These are phyloP conservation scores for Cardamine occulta DNA, from an alignment of 345 rosid species.

Conservation along the genomic window DNA sequence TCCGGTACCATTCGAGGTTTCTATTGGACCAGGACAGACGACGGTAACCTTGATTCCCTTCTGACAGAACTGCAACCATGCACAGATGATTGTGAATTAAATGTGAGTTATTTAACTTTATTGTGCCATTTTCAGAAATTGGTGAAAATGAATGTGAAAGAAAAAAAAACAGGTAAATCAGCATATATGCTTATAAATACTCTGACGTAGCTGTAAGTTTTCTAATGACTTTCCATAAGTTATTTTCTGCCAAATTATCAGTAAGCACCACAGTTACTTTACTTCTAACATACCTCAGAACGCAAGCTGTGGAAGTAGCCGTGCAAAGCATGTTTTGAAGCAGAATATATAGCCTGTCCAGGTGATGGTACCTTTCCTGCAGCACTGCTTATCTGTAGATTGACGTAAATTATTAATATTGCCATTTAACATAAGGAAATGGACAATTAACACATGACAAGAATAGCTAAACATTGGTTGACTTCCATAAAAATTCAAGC, in stretches of 20 bases:
- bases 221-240: background rate
- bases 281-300: slow-evolving; percentile 73
- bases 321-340: slow-evolving; percentile 85
- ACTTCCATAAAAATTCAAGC: slow-evolving; percentile 6
- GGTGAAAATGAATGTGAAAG: background rate
- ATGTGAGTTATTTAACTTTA: background rate
- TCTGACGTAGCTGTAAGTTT: background rate
- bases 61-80: slow-evolving; percentile 61
- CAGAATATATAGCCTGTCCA: slow-evolving; percentile 92
- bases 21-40: slow-evolving; percentile 95
- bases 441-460: slow-evolving; percentile 6
- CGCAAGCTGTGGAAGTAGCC: slow-evolving; percentile 94
- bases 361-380: slow-evolving; percentile 97
- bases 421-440: slow-evolving; percentile 9
- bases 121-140: background rate
- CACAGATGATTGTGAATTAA: slow-evolving; percentile 12
- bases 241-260: slow-evolving; percentile 1
- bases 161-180: background rate
- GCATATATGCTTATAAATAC: background rate
- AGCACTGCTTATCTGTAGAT: slow-evolving; percentile 87
- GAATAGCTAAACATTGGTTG: background rate
- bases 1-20: slow-evolving; percentile 66
- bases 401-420: slow-evolving; percentile 17
- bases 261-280: background rate
- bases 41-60: slow-evolving; percentile 90